Evolutionary conservation across 1,284 basidiomycete genomes (phyloP).

Genomic region (Ustanciosporium gigantosporum): DNA sequence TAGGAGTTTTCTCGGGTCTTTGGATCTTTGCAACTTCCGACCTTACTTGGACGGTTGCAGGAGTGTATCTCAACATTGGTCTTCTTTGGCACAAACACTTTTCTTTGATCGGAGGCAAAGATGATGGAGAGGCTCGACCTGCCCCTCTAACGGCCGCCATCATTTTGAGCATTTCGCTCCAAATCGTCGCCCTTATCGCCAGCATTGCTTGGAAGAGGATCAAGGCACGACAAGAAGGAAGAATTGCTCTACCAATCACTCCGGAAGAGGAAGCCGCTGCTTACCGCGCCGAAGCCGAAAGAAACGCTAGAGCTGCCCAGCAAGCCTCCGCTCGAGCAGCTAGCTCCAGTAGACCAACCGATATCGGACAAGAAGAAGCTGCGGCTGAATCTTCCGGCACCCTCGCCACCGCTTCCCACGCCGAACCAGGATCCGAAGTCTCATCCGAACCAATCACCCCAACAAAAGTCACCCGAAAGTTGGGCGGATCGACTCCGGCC

Average conservation of each 20-base stretch:
- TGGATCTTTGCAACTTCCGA: conserved; percentile 55
- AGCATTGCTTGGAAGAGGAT: conserved; percentile 46
- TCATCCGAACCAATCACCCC: conserved; percentile 6
- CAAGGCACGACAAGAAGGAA: conserved; percentile 36
- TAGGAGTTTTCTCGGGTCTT: conserved; percentile 39
- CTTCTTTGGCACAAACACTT: conserved; percentile 47
- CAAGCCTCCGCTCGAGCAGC: not conserved
- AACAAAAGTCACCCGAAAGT: conserved; percentile 35
- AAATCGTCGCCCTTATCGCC: conserved; percentile 33
- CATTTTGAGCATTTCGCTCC: conserved; percentile 40
- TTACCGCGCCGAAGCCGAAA: conserved; percentile 24
- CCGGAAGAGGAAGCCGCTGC: conserved; percentile 41
- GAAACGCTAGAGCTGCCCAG: conserved; percentile 4
- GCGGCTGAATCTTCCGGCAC: conserved; percentile 26
- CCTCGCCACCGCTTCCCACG: conserved; percentile 2
- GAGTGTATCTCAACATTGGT: conserved; percentile 46
- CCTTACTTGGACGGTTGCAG: conserved; percentile 44
- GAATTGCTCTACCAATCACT: conserved; percentile 36
- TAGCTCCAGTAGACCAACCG: not conserved
- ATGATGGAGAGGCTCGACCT: conserved; percentile 31
- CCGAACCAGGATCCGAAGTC: too few relatives aligned
- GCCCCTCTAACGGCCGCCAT: conserved; percentile 46
- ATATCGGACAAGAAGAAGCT: conserved; percentile 22
- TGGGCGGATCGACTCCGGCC: conserved; percentile 14
- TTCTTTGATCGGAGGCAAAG: conserved; percentile 21